Base-by-base conservation (phyloP, 768 basidiomycete species). In the Infundibulicybe gibba region DNA sequence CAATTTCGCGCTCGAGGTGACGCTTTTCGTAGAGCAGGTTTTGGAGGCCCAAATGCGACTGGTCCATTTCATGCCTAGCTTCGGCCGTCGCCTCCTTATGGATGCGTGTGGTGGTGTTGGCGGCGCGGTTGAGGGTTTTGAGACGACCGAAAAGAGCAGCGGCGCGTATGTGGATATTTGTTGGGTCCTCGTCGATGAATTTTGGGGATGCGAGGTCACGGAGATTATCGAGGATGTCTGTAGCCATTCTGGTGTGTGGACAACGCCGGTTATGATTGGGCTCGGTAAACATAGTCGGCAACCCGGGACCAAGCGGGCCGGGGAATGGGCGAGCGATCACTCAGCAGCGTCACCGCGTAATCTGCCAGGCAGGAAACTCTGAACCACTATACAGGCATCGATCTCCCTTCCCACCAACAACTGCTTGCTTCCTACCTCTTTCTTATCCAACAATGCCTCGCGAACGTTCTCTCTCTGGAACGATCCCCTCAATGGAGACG, bases 401-500 rank as follows among this genome's bases (percentile, higher is more conserved):
- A 34, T 32, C 16, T 49, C 48, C 41, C 46, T 40, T 35, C 11
- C 54, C 49, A 21, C 43, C 32, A 30, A 31, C 45, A 41, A 8
- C 48, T 52, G 41, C 49, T 48, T 53, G 41, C 51, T 48, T 46
- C 43, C 51, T 30, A 49, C 46, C 19, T 43, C 46, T 46, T 41
- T 44, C 48, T 14, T 38, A 25, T 60, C 19, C 61, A 47, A 61
- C 61, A 47, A 72, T 72, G 70, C 61, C 71, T 57, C 69, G 72
- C 49, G 67, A 74, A 44, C 83, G 80, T 53, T 63, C 80, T 14
- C 75, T 80, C 60, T 86, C 88, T 20, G 92, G 91, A 41, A 85
- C 86, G 10, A 94, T 94, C 62, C 92, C 92, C 15, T 92, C 90
- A 40, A 93, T 94, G 92, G 85, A 89, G 70, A 75, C 77, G 40